These are phyloP conservation scores for Alopecurus myosuroides DNA, from an alignment of 176 grass and related monocot genomes.

Conservation along the genomic window DNA sequence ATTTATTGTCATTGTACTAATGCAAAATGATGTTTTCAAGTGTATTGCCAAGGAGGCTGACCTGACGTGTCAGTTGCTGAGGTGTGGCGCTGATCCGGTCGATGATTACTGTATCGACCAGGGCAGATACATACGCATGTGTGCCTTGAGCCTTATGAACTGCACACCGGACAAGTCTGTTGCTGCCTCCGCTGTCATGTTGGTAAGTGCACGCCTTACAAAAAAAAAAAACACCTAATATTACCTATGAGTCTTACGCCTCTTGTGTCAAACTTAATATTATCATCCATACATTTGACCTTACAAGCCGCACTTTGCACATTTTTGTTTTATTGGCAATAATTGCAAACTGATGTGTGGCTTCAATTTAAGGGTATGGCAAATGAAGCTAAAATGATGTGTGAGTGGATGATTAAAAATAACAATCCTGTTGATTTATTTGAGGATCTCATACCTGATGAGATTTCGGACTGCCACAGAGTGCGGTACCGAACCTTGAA, in stretches of 20 bases:
- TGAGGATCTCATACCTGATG: neutral
- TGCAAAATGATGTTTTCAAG: too few relatives aligned
- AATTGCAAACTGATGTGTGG: neutral
- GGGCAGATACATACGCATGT: neutral
- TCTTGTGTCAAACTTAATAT: neutral
- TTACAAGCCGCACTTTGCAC: neutral
- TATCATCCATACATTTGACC: neutral
- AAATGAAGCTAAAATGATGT: neutral
- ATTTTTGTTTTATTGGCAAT: neutral
- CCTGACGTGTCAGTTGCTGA: too few relatives aligned
- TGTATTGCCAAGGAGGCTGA: too few relatives aligned
- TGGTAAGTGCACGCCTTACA: neutral
- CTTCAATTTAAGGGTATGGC: neutral
- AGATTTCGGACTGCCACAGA: neutral
- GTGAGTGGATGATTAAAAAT: neutral
- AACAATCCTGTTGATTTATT: neutral
- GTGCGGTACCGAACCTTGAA: neutral
- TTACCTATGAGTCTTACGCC: neutral
- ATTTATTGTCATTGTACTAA: too few relatives aligned
- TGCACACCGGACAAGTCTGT: neutral
- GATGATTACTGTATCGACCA: neutral
- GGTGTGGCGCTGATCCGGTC: too few relatives aligned
- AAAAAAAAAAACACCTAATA: neutral
- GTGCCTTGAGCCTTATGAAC: conserved; percentile 8
- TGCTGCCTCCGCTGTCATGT: neutral